Evolutionary conservation across 345 rosid species (phyloP), one percentile per base, ranked within the genome.

Genomic region (Bretschneidera sinensis): DNA sequence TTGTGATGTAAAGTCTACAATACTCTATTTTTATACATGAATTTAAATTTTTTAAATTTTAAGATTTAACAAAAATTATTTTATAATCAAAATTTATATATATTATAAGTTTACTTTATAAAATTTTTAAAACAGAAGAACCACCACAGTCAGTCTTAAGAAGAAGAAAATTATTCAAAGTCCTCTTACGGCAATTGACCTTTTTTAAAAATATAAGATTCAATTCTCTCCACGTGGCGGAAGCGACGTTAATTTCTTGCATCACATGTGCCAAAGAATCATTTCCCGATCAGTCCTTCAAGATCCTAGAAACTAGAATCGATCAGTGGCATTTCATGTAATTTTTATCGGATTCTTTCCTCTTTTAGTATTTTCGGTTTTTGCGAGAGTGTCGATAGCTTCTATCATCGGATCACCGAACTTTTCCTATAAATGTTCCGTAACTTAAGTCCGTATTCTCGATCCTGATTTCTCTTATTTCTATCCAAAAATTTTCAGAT

Each of bases 301-400:
- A 39, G 58, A 59, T 57, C 48, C 71, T 34, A 7, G n/a, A n/a
- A n/a, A n/a, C n/a, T n/a, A n/a, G 51, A 60, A 50, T 67, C 58
- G 21, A 0, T 13, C 9, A 22, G n/a, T 67, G 76, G 69, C 64
- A 67, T 47, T 25, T 50, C 24, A 6, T 48, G 79, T 78, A 66
- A 78, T 51, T 51, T 35, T 6, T 0, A 0, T 20, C 35, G 13
- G 53, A 52, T 60, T 14, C 70, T 48, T n/a, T 17, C 63, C 63
- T 24, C 33, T 59, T 71, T 51, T 51, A 1, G 74, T 74, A 63
- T 50, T 56, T 74, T 15, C 17, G 0, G 2, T 0, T 39, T n/a
- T 19, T 54, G 7, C 24, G 2, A 1, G 59, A 24, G 11, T 0
- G 54, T 15, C 16, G 8, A 24, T 8, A 14, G 9, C 19, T 2